phyloP scores from a whole-genome alignment of 257 asterid genomes.

The Solanum etuberosum region DNA sequence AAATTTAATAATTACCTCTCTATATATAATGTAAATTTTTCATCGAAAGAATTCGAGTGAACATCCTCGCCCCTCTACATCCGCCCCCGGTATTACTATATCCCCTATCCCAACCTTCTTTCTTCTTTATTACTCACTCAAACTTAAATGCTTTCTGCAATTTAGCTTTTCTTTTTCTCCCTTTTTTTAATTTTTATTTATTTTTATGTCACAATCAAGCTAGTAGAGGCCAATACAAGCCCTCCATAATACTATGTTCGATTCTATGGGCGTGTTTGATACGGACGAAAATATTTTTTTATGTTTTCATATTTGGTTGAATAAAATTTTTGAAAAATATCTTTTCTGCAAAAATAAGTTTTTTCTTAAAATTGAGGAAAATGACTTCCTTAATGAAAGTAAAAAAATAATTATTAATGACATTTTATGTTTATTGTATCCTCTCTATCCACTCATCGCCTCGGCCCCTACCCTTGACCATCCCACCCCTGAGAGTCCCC shows the following conservation, averaged over 20 bases:
- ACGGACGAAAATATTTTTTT: too few relatives aligned
- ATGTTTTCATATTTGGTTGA: too few relatives aligned
- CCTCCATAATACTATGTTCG: not conserved
- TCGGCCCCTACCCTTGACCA: not conserved
- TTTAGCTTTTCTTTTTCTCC: not conserved
- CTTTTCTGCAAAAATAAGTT: too few relatives aligned
- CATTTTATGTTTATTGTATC: too few relatives aligned
- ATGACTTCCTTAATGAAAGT: too few relatives aligned
- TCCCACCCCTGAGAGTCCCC: not conserved
- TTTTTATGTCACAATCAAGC: not conserved
- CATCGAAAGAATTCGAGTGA: too few relatives aligned
- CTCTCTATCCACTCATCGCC: not conserved
- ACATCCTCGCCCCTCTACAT: too few relatives aligned
- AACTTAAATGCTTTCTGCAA: not conserved
- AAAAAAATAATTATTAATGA: not conserved
- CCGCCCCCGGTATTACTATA: too few relatives aligned
- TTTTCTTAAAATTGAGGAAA: too few relatives aligned
- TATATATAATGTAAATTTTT: too few relatives aligned
- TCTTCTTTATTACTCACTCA: not conserved
- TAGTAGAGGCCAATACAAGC: not conserved
- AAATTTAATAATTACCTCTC: too few relatives aligned
- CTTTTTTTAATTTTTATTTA: not conserved
- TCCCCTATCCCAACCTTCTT: not conserved
- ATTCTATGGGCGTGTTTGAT: not conserved
- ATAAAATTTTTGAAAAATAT: too few relatives aligned